Evolutionary conservation across 1,139 yeast species (phyloP).

Genomic region (Yamadazyma triangularis): DNA sequence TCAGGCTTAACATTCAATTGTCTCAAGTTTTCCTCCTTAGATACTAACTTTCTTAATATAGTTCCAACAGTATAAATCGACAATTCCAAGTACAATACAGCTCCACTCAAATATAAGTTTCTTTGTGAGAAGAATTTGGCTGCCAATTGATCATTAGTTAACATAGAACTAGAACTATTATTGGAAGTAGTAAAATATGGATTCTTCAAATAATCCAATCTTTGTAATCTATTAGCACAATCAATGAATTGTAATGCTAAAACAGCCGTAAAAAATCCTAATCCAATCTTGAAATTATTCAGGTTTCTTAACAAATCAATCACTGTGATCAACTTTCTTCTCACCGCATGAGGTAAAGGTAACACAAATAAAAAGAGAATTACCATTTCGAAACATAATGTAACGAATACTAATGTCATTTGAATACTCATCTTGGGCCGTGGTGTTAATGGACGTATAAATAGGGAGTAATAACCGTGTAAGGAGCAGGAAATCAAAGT

Average conservation of each 20-base stretch:
- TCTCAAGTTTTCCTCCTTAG: constrained; percentile 46
- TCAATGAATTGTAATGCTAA: constrained; percentile 57
- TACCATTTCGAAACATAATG: constrained; percentile 53
- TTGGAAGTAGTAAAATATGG: constrained; percentile 20
- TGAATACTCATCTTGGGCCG: constrained; percentile 44
- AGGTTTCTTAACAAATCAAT: constrained; percentile 33
- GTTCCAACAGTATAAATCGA: constrained; percentile 57
- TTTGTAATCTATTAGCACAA: constrained; percentile 47
- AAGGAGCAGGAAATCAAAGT: constrained; percentile 1
- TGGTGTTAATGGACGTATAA: too few relatives aligned
- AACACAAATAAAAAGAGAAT: constrained; percentile 48
- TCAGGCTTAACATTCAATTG: constrained; percentile 18
- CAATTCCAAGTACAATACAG: constrained; percentile 55
- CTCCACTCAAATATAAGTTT: constrained; percentile 68
- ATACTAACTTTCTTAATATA: constrained; percentile 53
- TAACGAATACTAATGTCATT: constrained; percentile 39
- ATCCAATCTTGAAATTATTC: constrained; percentile 47
- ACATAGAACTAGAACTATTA: constrained; percentile 9
- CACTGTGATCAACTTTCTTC: constrained; percentile 40
- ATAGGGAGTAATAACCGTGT: constrained; percentile 1
- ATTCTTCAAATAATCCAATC: constrained; percentile 20
- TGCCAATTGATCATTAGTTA: constrained; percentile 41
- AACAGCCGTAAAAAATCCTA: constrained; percentile 40
- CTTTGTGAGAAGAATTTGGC: constrained; percentile 65
- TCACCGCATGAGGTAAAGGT: constrained; percentile 58